These are phyloP conservation scores for Globisporangium camurandrum DNA, from an alignment of 352 stramenopile species.

Conservation along the genomic window DNA sequence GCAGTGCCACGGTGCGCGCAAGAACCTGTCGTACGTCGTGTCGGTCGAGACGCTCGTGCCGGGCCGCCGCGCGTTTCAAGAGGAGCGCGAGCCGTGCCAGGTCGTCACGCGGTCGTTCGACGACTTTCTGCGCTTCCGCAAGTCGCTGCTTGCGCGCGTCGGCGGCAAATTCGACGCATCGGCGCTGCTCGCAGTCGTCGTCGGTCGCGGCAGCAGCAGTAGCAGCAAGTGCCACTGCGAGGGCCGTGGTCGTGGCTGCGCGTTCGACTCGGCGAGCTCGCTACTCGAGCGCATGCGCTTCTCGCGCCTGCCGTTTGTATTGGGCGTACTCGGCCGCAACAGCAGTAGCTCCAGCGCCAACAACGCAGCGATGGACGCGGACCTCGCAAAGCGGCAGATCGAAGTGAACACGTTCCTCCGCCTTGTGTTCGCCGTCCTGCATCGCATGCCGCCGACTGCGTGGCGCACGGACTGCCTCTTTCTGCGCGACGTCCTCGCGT, in stretches of 20 bases:
- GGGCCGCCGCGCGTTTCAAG: slow-evolving; percentile 37
- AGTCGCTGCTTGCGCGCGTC: slow-evolving; percentile 60
- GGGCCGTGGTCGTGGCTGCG: slow-evolving; percentile 34
- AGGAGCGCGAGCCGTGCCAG: slow-evolving; percentile 64
- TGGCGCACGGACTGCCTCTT: slow-evolving; percentile 73
- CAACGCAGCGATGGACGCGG: slow-evolving; percentile 26
- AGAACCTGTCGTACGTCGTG: slow-evolving; percentile 73
- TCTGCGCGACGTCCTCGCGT: slow-evolving; percentile 69
- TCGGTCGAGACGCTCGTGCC: slow-evolving; percentile 69
- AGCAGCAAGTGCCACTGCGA: slow-evolving; percentile 53
- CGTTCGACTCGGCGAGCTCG: slow-evolving; percentile 62
- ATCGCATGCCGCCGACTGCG: slow-evolving; percentile 56
- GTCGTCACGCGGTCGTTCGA: slow-evolving; percentile 68
- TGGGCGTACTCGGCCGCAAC: no score
- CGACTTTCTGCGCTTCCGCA: slow-evolving; percentile 69
- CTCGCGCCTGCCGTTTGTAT: slow-evolving; percentile 56
- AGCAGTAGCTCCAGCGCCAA: no score
- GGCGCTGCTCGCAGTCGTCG: slow-evolving; percentile 18
- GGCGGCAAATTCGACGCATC: slow-evolving; percentile 33
- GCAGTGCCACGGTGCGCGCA: slow-evolving; percentile 55
- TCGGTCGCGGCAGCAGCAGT: slow-evolving; percentile 18
- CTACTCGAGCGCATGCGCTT: slow-evolving; percentile 74
- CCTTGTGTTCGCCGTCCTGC: slow-evolving; percentile 74
- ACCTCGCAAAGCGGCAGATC: slow-evolving; percentile 52
- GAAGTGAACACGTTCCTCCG: slow-evolving; percentile 84